Evolutionary conservation across 2,329 filamentous ascomycete genomes (phyloP), one percentile per base, ranked within the genome.

Genomic region (Cladosporium sp.): DNA sequence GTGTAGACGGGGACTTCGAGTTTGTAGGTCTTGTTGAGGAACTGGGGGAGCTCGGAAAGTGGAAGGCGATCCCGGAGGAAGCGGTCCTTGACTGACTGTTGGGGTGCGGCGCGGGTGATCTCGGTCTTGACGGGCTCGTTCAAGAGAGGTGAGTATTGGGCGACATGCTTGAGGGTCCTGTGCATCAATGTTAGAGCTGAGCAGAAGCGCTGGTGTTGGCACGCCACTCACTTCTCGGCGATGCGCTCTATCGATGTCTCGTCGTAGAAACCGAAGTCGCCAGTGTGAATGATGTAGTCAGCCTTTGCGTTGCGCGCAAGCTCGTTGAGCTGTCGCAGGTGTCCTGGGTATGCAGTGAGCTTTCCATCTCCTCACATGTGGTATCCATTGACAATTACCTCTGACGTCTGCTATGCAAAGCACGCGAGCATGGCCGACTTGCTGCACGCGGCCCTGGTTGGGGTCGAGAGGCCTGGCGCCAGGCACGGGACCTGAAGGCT

Each of bases 261-360:
- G 75, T 99, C 94, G 78, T 99, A 99, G 78, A 99, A 99, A 62
- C 94, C 94, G 73, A 99, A 99, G 75, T 99, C 94, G 74, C 94
- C 94, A 19, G 94, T 99, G 64, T 99, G 94, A 70, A 99, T 91
- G 75, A 99, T 96, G 78, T 97, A 91, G 77, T 97, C 91, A 68
- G 94, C 94, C 72, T 89, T 89, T 62, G 94, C 93, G 72, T 94
- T 89, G 76, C 90, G 95, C 64, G 94, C 94, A 61, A 99, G 87
- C 61, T 97, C 92, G 78, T 99, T 99, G 69, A 99, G 81, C 65
- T 94, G 97, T 77, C 88, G 86, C 66, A 99, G 80, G 75, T 97
- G 97, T 75, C 94, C 94, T 99, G 66, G 56, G 40, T 13, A 4
- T 4, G 47, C 17, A 51, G 53, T 68, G 45, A 66, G 63, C 50